Base-by-base conservation (phyloP, 345 rosid genomes). In the Arabidopsis suecica region DNA sequence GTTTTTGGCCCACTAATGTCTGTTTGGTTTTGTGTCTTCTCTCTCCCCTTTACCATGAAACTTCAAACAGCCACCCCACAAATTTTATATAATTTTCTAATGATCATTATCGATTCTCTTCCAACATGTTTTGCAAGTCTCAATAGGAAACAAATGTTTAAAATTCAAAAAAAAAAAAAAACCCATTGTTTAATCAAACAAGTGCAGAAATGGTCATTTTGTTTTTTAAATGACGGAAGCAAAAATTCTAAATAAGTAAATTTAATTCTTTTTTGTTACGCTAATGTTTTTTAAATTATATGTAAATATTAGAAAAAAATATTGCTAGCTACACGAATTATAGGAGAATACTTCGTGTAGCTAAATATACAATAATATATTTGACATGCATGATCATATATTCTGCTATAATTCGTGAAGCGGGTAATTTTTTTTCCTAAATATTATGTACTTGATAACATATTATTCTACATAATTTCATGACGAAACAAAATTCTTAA, bases 1-100 rank as follows among this genome's bases (percentile, higher is more conserved):
- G 58, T 68, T 18, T 61, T 4, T 22, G 68, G 73, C 23, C 69
- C 48, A 61, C 69, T 41, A 20, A 3, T 66, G 58, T 44, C 56
- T 45, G 49, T 61, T 68, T 68, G 49, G 57, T 61, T 68, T 42
- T 40, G 13, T 49, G 48, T 60, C 3, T 36, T 34, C 36, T 23
- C 13, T 6, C 9, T 30, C 3, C 7, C 3, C 7, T 25, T 18
- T 55, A 54, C 56, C 9, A 40, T 53, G 6, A 51, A 41, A 47
- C 36, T 34, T 45, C 25, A 37, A 74, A 45, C 7, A 65, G 11
- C 57, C 58, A 73, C 40, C 20, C 23, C 47, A 53, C 7, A 54
- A 2, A 23, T 54, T 64, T 12, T n/a, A 12, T 62, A 18, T 51
- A 28, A 14, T 67, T 14, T n/a, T 23, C 13, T 9, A 55, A 10